Evolutionary conservation across 2,329 filamentous ascomycete genomes (phyloP), one percentile per base, ranked within the genome.

Genomic region (Cadophora malorum): DNA sequence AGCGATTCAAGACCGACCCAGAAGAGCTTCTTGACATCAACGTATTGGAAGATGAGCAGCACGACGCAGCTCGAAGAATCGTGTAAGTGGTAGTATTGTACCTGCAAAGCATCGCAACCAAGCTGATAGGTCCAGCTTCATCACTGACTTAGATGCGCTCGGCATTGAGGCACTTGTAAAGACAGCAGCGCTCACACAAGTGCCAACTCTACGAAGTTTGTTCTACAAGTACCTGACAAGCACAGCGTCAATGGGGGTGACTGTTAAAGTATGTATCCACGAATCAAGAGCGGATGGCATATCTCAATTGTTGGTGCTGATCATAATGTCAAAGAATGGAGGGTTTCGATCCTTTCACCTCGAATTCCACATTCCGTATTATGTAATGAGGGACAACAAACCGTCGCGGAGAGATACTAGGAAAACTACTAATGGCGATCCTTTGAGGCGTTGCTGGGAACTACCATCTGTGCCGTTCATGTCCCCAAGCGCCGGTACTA

Each of bases 401-500:
- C n/a, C 64, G 38, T 33, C 41, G 21, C 25, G 21, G 23, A 52
- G 25, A 45, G 66, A 67, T 63, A 19, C 16, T 25, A 25, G 65
- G 1, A 14, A 31, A 35, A 64, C 52, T 33, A 53, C 25, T 21
- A 45, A 64, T 53, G 25, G 53, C 23, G 55, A 62, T 12, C 63
- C 65, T 16, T 45, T 68, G 41, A 68, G 68, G 64, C 16, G 47
- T n/a, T 68, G 56, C 14, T 56, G 56, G 62, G 49, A 59, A 19
- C 45, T 55, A 21, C 61, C 52, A 28, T 9, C 33, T 5, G 33
- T 35, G 9, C 9, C 33, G 9, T 64, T 45, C 60, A 9, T 64
- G 28, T 76, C 72, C 10, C 76, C 65, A 8, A 73, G 75, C 25
- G 64, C 63, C 25, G 25, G 31, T 62, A 23, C 10, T 50, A 38